A percentile compares a stretch with the other conserved stretches of the same genome.
Conservation (phyloP, 2,329 filamentous ascomycete genomes). For the Graphilbum ipis-grandicollis region DNA sequence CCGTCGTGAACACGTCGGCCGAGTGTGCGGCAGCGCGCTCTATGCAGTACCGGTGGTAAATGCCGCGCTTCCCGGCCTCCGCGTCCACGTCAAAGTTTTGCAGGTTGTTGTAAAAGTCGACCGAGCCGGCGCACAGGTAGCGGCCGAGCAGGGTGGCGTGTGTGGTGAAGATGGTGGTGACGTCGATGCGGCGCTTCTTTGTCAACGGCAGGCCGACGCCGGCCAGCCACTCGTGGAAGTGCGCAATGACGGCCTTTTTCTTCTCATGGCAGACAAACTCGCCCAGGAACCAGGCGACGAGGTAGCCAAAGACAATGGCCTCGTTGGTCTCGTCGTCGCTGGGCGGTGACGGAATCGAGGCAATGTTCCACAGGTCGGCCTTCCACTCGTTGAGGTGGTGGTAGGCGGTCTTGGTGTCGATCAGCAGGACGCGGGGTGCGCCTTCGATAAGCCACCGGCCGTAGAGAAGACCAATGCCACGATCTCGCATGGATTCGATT, state of each 20-base stretch:
- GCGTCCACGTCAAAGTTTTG: conserved; percentile 93
- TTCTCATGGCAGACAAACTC: conserved; percentile 96
- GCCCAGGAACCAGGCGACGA: conserved; percentile 95
- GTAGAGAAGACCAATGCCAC: conserved; percentile 79
- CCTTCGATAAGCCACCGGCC: conserved; percentile 97
- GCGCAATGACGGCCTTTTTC: conserved; percentile 80
- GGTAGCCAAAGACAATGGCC: conserved; percentile 90
- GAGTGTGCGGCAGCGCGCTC: conserved; percentile 85
- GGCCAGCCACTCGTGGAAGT: conserved; percentile 97
- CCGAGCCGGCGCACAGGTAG: conserved; percentile 91
- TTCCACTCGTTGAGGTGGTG: conserved; percentile 93
- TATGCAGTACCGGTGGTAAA: conserved; percentile 97
- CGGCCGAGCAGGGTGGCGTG: conserved; percentile 89
- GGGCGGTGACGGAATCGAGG: conserved; percentile 84
- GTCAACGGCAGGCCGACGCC: conserved; percentile 82
- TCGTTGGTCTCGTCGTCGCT: conserved; percentile 93
- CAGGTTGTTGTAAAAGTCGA: conserved; percentile 98
- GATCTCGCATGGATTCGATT: conserved; percentile 82
- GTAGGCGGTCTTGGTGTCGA: conserved; percentile 90
- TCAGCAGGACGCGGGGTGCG: conserved; percentile 79
- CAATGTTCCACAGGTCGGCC: conserved; percentile 79
- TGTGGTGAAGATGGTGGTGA: conserved; percentile 97
- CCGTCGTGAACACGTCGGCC: conserved; percentile 93
- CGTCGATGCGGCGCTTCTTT: conserved; percentile 87
- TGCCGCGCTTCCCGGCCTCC: conserved; percentile 92